Evolutionary conservation across 1,284 basidiomycete genomes (phyloP).

Genomic region (Porodaedalea pini): DNA sequence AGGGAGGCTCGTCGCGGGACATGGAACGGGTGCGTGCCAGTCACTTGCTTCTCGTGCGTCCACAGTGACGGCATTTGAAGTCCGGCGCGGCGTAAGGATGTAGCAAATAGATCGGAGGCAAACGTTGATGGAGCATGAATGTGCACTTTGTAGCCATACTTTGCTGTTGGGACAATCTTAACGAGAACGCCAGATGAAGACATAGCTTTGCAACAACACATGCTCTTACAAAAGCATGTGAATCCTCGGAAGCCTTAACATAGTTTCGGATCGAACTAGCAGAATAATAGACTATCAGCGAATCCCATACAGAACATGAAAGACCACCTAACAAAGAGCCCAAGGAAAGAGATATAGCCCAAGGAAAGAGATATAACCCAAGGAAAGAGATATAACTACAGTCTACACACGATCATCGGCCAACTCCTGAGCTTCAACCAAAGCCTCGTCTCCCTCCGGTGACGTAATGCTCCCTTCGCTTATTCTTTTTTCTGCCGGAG

Average conservation of each 20-base stretch:
- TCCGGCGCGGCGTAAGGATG: no score
- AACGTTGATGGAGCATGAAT: no score
- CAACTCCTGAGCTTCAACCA: slow-evolving; percentile 2
- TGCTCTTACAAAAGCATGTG: background rate
- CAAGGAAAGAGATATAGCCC: background rate
- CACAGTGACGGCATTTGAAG: no score
- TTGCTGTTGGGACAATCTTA: no score
- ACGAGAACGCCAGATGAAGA: no score
- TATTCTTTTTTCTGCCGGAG: background rate
- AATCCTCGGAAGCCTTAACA: background rate
- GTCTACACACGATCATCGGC: slow-evolving; percentile 3
- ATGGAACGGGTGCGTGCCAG: background rate
- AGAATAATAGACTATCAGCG: background rate
- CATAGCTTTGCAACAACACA: no score
- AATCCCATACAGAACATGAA: background rate
- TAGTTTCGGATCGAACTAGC: background rate
- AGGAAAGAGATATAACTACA: no score
- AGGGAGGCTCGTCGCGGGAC: background rate
- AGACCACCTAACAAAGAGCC: background rate
- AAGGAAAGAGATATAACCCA: background rate
- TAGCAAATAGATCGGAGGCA: no score
- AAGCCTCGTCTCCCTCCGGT: background rate
- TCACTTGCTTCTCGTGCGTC: background rate
- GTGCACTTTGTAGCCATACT: no score
- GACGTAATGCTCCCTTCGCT: background rate